phyloP scores from a whole-genome alignment of 176 grass and related monocot genomes.

The Poa annua region DNA sequence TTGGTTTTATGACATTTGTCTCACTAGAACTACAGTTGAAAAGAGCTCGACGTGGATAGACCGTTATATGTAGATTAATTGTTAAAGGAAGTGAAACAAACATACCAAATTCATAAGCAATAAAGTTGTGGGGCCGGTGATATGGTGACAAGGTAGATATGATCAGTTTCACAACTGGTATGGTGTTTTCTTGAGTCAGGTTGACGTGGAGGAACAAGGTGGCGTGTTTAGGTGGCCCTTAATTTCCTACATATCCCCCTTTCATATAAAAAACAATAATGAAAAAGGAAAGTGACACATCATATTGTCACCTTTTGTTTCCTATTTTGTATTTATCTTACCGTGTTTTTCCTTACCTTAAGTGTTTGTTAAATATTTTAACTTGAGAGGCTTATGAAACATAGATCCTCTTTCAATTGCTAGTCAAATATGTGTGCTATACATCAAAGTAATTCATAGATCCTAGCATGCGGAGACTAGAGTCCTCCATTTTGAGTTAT shows the following conservation, averaged over 20 bases:
- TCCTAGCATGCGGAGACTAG: neutral
- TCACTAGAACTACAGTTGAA: neutral
- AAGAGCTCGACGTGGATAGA: neutral
- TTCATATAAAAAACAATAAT: neutral
- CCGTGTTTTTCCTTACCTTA: neutral
- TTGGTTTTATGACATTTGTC: neutral
- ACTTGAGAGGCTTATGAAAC: neutral
- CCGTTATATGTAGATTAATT: neutral
- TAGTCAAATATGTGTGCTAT: neutral
- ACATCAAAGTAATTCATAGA: neutral
- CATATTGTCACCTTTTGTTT: neutral
- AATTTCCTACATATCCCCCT: neutral
- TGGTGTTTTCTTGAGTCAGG: neutral
- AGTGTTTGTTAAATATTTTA: neutral
- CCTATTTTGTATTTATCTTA: neutral
- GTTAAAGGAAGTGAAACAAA: neutral
- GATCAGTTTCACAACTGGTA: neutral
- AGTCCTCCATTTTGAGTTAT: neutral
- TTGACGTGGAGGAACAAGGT: neutral
- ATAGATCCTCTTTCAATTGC: neutral
- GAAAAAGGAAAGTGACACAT: neutral
- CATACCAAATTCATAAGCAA: neutral
- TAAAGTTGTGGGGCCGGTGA: neutral
- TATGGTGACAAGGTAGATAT: neutral
- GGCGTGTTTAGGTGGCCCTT: neutral